phyloP scores from a whole-genome alignment of 2,329 filamentous ascomycete species.

The Clonostachys solani region DNA sequence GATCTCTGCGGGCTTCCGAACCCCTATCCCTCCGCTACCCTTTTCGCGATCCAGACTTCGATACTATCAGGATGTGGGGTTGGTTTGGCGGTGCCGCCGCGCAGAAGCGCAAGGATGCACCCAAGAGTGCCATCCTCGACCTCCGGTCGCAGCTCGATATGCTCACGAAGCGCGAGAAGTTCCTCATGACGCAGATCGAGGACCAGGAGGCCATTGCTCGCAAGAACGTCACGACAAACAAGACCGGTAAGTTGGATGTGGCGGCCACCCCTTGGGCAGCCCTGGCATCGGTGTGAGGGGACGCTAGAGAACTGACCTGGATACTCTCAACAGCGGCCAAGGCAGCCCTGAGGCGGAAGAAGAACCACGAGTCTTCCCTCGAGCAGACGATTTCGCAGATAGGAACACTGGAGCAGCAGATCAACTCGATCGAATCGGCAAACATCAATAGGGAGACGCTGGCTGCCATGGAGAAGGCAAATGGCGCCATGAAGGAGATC shows the following conservation, averaged over 20 bases:
- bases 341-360: slow-evolving; percentile 87
- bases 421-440: slow-evolving; percentile 93
- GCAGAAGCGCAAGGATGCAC: slow-evolving; percentile 85
- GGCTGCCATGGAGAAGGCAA: slow-evolving; percentile 87
- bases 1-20: too few relatives aligned
- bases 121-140: slow-evolving; percentile 93
- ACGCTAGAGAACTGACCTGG: neutral
- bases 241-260: slow-evolving; percentile 66
- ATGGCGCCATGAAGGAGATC: slow-evolving; percentile 87
- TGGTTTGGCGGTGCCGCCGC: slow-evolving; percentile 86
- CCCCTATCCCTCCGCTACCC: too few relatives aligned
- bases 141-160: slow-evolving; percentile 90
- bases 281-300: neutral
- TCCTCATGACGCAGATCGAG: slow-evolving; percentile 86
- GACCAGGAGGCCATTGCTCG: slow-evolving; percentile 86
- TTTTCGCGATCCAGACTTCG: too few relatives aligned
- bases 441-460: slow-evolving; percentile 99
- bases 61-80: slow-evolving; percentile 56
- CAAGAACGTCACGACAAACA: slow-evolving; percentile 84
- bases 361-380: slow-evolving; percentile 85
- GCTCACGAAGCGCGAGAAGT: slow-evolving; percentile 93
- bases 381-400: slow-evolving; percentile 91
- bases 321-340: slow-evolving; percentile 65
- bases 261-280: neutral
- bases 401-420: slow-evolving; percentile 87